Evolutionary conservation across 2,329 filamentous ascomycete genomes (phyloP), one percentile per base, ranked within the genome.

Genomic region (Rugonectria rugulosa): DNA sequence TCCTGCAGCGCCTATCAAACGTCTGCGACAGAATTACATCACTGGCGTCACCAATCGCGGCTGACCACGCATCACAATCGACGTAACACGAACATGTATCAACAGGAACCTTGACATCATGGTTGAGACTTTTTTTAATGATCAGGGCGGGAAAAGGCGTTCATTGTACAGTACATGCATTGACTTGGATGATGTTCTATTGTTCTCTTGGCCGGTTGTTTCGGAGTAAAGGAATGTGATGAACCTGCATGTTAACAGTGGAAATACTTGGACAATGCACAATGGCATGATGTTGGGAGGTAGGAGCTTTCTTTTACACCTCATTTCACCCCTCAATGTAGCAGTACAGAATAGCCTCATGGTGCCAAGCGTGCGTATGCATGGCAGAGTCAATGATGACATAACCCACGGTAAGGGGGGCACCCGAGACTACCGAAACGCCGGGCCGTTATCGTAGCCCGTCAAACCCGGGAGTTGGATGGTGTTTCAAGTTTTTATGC

Each of bases 401-500:
- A 55, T 49, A 20, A 24, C 38, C n/a, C 17, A n/a, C 32, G 10
- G 19, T 31, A 10, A 23, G 23, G 11, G 37, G 19, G 32, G 46
- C 17, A 46, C 20, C 15, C 21, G 21, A 40, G 29, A 17, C 26
- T 17, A 21, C 41, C 45, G 24, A 24, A 37, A 31, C 15, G 23
- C 38, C 31, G 41, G 38, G 10, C 52, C n/a, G 44, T 38, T 14
- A 14, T 19, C 14, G 29, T 21, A 19, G 15, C 15, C 36, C 26
- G 34, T 12, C 31, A 29, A 31, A 23, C 38, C 37, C 21, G 15
- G 31, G n/a, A 48, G 37, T 44, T 31, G 23, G 32, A 42, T 12
- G 24, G 21, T 10, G 53, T 56, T 56, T 56, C 53, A 56, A 51
- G 10, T 29, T 56, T n/a, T 44, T 45, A n/a, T n/a, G n/a, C n/a